phyloP scores from a whole-genome alignment of 108 stramenopile species.

The Craspedostauros australis region DNA sequence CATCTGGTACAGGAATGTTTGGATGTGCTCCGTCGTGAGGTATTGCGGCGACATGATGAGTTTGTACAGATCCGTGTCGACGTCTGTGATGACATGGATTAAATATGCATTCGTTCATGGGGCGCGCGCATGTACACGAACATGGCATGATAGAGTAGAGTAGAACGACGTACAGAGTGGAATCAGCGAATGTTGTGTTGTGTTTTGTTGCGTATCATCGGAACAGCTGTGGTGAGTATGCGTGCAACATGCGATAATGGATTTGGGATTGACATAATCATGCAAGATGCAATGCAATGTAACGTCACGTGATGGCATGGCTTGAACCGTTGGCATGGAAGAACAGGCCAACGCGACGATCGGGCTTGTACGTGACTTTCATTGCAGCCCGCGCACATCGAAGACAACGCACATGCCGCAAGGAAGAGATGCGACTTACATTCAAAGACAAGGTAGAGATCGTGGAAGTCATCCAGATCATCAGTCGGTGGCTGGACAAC shows the following conservation, averaged over 20 bases:
- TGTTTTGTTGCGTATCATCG: too few relatives aligned
- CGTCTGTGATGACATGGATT: constrained; percentile 58
- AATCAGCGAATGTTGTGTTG: too few relatives aligned
- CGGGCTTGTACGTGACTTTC: too few relatives aligned
- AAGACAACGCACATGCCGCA: too few relatives aligned
- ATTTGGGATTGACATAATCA: too few relatives aligned
- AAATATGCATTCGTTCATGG: constrained; percentile 9
- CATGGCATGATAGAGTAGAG: not conserved
- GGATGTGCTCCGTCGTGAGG: constrained; percentile 95
- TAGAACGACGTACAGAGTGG: not conserved
- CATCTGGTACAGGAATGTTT: constrained; percentile 98
- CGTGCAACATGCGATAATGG: too few relatives aligned
- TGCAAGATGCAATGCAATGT: too few relatives aligned
- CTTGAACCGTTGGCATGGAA: too few relatives aligned
- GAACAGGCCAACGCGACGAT: too few relatives aligned
- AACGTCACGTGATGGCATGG: too few relatives aligned
- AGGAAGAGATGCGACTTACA: constrained; percentile 36
- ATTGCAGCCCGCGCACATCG: too few relatives aligned
- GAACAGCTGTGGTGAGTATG: too few relatives aligned
- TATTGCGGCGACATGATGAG: constrained; percentile 97
- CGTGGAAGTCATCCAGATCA: constrained; percentile 70
- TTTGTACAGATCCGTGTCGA: constrained; percentile 99
- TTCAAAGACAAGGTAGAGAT: constrained; percentile 89
- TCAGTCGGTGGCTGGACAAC: constrained; percentile 78
- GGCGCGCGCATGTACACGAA: constrained; percentile 16